phyloP scores from a whole-genome alignment of 441 rosid genomes.

The Jatropha podagrica region DNA sequence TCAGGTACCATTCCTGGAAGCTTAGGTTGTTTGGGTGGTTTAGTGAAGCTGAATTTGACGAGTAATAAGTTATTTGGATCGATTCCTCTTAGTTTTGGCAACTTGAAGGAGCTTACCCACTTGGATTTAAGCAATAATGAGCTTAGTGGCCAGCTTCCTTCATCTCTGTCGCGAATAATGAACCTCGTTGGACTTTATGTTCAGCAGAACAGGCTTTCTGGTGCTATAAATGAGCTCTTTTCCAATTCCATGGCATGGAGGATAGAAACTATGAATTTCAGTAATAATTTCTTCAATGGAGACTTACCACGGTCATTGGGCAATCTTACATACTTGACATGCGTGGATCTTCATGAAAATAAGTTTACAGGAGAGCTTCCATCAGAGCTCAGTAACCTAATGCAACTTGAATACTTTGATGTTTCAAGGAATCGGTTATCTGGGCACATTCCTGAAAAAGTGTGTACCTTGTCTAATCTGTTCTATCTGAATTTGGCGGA shows the following conservation, averaged over 20 bases:
- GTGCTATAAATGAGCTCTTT: constrained; percentile 46
- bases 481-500: constrained; percentile 50
- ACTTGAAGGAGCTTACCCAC: constrained; percentile 72
- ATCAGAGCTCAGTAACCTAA: constrained; percentile 55
- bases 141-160: constrained; percentile 65
- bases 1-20: constrained; percentile 68
- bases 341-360: constrained; percentile 68
- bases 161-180: constrained; percentile 57
- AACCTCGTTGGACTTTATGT: constrained; percentile 77
- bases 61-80: constrained; percentile 57
- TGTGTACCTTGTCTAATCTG: constrained; percentile 54
- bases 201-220: constrained; percentile 65
- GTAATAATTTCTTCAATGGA: constrained; percentile 54
- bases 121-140: constrained; percentile 77
- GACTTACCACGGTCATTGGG: constrained; percentile 59
- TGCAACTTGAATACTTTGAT: constrained; percentile 73
- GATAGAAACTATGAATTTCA: constrained; percentile 65
- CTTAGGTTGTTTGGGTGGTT: constrained; percentile 56
- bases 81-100: constrained; percentile 62
- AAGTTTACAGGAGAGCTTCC: constrained; percentile 68
- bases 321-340: constrained; percentile 65
- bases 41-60: constrained; percentile 85
- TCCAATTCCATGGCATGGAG: constrained; percentile 56
- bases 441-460: constrained; percentile 59
- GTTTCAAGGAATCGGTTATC: constrained; percentile 58